Conservation (phyloP, 2,329 filamentous ascomycete species). For the Akanthomyces uredinophilus region DNA sequence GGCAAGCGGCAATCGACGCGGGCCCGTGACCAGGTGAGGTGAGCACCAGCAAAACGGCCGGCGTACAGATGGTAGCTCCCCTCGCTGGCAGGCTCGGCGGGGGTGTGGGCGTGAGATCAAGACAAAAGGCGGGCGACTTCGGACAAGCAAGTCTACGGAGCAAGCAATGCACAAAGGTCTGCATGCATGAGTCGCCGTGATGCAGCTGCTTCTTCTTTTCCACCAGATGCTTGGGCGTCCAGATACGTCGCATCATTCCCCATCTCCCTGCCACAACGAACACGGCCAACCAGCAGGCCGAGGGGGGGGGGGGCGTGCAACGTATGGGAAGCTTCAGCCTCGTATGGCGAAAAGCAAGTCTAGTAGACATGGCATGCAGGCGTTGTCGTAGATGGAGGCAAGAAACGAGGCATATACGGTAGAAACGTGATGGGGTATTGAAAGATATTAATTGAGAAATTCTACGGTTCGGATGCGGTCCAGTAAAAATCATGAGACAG, state of each 20-base stretch:
- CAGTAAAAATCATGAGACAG: constrained; percentile 4
- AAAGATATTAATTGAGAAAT: neutral
- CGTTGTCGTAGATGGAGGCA: neutral
- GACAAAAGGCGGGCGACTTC: neutral
- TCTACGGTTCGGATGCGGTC: neutral
- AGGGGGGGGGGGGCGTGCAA: neutral
- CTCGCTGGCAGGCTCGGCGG: neutral
- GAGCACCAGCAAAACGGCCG: neutral
- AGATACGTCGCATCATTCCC: neutral
- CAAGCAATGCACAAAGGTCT: too few relatives aligned
- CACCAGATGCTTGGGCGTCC: neutral
- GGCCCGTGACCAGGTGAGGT: neutral
- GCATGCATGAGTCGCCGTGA: neutral
- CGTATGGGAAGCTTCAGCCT: neutral
- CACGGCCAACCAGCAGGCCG: neutral
- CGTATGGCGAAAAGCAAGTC: neutral
- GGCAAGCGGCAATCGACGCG: constrained; percentile 4
- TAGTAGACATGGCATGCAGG: neutral
- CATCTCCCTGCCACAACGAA: neutral
- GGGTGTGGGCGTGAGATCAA: neutral
- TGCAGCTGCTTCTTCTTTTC: neutral
- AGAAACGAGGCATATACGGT: neutral
- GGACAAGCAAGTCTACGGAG: neutral
- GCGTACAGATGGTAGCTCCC: neutral
- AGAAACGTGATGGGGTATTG: neutral